These are phyloP conservation scores for Sinapis alba DNA, from an alignment of 441 rosid species.

Conservation along the genomic window DNA sequence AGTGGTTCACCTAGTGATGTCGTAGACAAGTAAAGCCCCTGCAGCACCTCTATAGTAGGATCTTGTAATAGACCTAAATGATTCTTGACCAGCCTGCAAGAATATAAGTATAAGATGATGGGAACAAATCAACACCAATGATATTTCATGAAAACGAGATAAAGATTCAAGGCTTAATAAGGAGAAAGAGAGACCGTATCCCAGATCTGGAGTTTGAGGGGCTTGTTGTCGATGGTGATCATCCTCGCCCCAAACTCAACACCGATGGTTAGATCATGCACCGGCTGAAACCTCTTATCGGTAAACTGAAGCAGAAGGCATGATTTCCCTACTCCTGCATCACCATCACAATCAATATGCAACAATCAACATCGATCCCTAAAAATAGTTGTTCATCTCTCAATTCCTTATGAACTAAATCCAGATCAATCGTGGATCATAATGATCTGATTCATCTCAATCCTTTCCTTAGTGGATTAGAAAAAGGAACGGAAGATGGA, in stretches of 20 bases:
- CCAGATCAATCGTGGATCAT: not conserved
- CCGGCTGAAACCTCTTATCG: slow-evolving; percentile 98
- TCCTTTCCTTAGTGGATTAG: not conserved
- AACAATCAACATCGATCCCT: not conserved
- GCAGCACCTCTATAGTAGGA: slow-evolving; percentile 99
- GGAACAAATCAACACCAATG: not conserved
- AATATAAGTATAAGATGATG: not conserved
- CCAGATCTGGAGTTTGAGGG: slow-evolving; percentile 98
- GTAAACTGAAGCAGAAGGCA: slow-evolving; percentile 96
- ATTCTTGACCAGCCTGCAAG: slow-evolving; percentile 94
- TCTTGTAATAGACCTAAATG: slow-evolving; percentile 96
- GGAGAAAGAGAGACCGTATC: slow-evolving; percentile 65
- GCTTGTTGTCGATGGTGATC: slow-evolving; percentile 96
- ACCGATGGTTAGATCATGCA: slow-evolving; percentile 97
- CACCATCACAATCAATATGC: not conserved
- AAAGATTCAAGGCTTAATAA: not conserved
- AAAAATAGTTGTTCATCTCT: not conserved
- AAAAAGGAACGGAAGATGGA: not conserved
- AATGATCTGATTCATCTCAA: not conserved
- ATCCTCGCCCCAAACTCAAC: slow-evolving; percentile 98
- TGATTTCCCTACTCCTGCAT: slow-evolving; percentile 94
- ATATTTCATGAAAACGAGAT: not conserved
- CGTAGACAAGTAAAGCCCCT: slow-evolving; percentile 97
- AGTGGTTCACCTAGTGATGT: slow-evolving; percentile 76
- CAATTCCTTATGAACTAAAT: not conserved